phyloP scores from a whole-genome alignment of 192 early-diverging fungal genomes.

The Coemansia sp. region DNA sequence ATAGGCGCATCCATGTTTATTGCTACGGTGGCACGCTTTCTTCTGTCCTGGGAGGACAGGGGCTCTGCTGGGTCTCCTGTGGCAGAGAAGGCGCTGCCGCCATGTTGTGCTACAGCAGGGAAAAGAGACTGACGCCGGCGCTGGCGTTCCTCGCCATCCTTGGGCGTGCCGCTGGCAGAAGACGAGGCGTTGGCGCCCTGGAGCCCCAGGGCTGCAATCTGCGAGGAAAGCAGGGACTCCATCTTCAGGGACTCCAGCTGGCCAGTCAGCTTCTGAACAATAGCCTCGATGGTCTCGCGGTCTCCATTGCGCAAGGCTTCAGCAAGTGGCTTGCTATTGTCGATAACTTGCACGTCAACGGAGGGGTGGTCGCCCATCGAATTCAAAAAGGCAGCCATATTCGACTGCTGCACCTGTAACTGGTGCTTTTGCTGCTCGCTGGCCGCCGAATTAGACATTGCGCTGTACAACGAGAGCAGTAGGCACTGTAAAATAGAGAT shows the following conservation, averaged over 20 bases:
- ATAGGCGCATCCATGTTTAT: slow-evolving; percentile 21
- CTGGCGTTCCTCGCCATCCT: slow-evolving; percentile 15
- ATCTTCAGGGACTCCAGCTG: slow-evolving; percentile 50
- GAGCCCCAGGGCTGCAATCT: slow-evolving; percentile 19
- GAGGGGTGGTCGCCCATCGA: slow-evolving; percentile 8
- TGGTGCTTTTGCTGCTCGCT: slow-evolving; percentile 8
- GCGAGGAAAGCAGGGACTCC: slow-evolving; percentile 31
- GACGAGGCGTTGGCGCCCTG: slow-evolving; percentile 3
- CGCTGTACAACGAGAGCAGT: neutral
- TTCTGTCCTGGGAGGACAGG: slow-evolving; percentile 11
- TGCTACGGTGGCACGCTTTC: slow-evolving; percentile 47
- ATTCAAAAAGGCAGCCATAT: slow-evolving; percentile 12
- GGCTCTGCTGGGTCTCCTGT: neutral
- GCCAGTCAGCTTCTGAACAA: slow-evolving; percentile 44
- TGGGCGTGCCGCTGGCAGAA: neutral
- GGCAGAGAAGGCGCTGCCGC: slow-evolving; percentile 4
- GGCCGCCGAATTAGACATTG: slow-evolving; percentile 7
- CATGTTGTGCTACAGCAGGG: slow-evolving; percentile 12
- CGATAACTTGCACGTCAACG: slow-evolving; percentile 9
- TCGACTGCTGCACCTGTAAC: slow-evolving; percentile 14
- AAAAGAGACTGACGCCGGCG: slow-evolving; percentile 33
- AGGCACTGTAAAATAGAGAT: neutral
- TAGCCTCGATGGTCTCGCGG: slow-evolving; percentile 52
- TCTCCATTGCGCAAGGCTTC: slow-evolving; percentile 49
- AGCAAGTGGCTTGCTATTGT: slow-evolving; percentile 38